Conservation (phyloP, 2,329 filamentous ascomycete species). For the Diaporthe batatas region DNA sequence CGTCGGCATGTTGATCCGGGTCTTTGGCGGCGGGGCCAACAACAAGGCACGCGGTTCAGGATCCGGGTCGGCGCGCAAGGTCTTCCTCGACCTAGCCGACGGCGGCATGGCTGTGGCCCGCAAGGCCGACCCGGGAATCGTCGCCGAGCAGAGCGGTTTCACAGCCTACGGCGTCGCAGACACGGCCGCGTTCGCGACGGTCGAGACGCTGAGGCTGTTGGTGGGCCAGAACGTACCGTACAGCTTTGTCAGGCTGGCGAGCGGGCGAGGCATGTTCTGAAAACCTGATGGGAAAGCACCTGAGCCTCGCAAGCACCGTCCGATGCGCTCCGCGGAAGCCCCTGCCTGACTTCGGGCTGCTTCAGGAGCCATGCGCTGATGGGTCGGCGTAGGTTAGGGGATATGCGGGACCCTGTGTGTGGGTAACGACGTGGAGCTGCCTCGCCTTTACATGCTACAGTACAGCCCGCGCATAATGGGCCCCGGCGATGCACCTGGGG, state of each 20-base stretch:
- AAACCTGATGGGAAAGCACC: neutral
- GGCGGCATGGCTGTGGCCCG: constrained; percentile 67
- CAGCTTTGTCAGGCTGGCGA: constrained; percentile 85
- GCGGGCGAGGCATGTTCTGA: constrained; percentile 64
- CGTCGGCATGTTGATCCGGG: constrained; percentile 81
- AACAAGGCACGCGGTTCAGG: constrained; percentile 45
- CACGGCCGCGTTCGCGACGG: constrained; percentile 85
- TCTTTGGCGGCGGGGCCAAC: constrained; percentile 67
- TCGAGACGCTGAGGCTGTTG: constrained; percentile 82
- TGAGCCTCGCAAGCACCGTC: neutral
- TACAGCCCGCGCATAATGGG: neutral
- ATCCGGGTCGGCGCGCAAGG: constrained; percentile 67
- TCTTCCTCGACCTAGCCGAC: constrained; percentile 85
- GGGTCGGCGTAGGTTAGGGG: neutral
- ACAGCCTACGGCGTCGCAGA: constrained; percentile 84
- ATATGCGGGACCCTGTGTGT: constrained; percentile 19
- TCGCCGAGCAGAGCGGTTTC: constrained; percentile 82
- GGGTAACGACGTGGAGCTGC: constrained; percentile 1
- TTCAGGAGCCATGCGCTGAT: neutral
- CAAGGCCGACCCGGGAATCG: constrained; percentile 75
- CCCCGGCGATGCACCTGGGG: neutral
- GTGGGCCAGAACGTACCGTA: constrained; percentile 90
- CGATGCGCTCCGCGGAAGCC: constrained; percentile 9
- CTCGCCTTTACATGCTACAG: neutral
- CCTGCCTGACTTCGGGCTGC: neutral